Evolutionary conservation across 2,329 filamentous ascomycete genomes (phyloP).

Genomic region (Ophiocordyceps camponoti-rufipedis): DNA sequence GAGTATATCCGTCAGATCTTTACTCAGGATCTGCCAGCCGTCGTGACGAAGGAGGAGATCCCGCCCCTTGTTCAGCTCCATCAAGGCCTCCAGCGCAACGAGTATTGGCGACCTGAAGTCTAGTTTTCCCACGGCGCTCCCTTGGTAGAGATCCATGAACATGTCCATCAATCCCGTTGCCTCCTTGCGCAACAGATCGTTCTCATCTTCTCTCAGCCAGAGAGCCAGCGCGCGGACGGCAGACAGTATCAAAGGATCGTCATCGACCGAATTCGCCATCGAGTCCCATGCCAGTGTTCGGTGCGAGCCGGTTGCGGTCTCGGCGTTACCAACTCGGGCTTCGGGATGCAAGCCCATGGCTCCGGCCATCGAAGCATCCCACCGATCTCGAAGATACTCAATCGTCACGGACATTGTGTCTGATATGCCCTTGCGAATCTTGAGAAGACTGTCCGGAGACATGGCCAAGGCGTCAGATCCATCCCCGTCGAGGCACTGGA

Average conservation of each 20-base stretch:
- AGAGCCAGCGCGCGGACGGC: constrained; percentile 38
- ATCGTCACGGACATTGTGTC: constrained; percentile 45
- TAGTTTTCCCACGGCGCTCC: constrained; percentile 14
- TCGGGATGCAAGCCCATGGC: constrained; percentile 41
- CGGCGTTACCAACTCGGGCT: constrained; percentile 25
- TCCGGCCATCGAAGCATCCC: constrained; percentile 47
- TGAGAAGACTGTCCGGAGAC: constrained; percentile 40
- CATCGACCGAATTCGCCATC: constrained; percentile 23
- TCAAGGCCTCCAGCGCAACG: constrained; percentile 39
- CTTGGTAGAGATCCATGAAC: constrained; percentile 41
- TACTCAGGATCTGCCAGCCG: constrained; percentile 34
- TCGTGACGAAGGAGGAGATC: constrained; percentile 28
- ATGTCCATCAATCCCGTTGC: constrained; percentile 43
- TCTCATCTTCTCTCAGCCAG: constrained; percentile 54
- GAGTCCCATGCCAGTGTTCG: constrained; percentile 41
- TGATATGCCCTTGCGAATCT: constrained; percentile 38
- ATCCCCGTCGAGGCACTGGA: constrained; percentile 33
- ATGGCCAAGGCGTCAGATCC: constrained; percentile 22
- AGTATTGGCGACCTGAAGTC: constrained; percentile 40
- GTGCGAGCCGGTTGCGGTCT: constrained; percentile 24
- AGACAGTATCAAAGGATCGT: constrained; percentile 41
- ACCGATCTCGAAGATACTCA: constrained; percentile 52
- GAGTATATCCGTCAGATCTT: constrained; percentile 29
- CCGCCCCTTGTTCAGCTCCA: constrained; percentile 27
- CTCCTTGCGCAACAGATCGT: constrained; percentile 35